Percentiles rank a stretch among this genome's conserved stretches.
These are phyloP conservation scores for Marvania coccoides DNA, from an alignment of 139 green algal species.

Conservation along the genomic window DNA sequence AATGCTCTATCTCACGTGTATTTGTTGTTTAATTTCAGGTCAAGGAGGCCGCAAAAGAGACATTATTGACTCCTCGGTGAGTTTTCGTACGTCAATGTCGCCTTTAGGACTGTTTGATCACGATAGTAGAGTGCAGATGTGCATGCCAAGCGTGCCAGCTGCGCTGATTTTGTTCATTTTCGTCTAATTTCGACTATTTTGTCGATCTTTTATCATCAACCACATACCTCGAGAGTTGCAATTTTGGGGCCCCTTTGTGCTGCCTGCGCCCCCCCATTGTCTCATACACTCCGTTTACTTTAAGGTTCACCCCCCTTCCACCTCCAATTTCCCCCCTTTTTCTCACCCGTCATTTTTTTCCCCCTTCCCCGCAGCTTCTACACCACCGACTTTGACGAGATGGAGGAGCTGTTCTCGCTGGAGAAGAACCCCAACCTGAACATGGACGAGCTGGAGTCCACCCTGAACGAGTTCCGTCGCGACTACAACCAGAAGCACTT, in stretches of 20 bases:
- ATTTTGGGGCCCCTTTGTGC: neutral
- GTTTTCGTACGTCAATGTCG: neutral
- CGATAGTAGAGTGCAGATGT: too few species aligned
- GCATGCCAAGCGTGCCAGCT: neutral
- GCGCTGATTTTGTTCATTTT: neutral
- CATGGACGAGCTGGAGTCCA: conserved; percentile 81
- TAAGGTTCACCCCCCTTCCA: neutral
- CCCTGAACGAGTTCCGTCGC: conserved; percentile 85
- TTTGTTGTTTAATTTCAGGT: too few species aligned
- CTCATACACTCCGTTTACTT: too few species aligned
- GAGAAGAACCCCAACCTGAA: conserved; percentile 92
- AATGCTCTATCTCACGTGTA: neutral
- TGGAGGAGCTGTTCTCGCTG: conserved; percentile 92
- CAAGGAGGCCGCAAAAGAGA: conserved; percentile 65
- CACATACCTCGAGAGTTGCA: neutral
- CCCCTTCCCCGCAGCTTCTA: conserved; percentile 70
- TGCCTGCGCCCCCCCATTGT: neutral
- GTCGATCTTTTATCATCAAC: neutral
- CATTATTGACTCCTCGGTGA: conserved; percentile 80
- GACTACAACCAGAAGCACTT: conserved; percentile 99
- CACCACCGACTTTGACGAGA: conserved; percentile 99
- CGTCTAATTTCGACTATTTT: neutral
- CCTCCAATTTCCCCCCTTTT: neutral
- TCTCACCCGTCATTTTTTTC: neutral
- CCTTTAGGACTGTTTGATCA: too few species aligned